Percentiles rank a stretch among this genome's conserved stretches.
Evolutionary conservation across 202 grass and related monocot species (phyloP).

Genomic region (Setaria viridis): DNA sequence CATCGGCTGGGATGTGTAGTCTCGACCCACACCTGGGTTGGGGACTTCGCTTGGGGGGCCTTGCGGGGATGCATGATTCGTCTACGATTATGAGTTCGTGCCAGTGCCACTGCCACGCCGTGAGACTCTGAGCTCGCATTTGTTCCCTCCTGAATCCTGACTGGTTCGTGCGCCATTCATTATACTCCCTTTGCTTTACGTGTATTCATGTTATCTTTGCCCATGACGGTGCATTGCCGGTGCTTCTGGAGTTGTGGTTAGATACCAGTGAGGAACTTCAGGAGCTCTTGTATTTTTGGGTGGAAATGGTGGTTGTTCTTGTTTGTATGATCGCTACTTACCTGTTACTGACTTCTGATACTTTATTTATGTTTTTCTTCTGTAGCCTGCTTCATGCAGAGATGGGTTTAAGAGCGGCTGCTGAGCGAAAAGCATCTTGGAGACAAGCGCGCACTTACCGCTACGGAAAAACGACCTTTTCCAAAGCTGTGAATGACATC

Average conservation of each 20-base stretch:
- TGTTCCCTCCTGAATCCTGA: background rate
- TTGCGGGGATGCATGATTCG: background rate
- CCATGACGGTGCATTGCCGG: background rate
- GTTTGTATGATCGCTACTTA: background rate
- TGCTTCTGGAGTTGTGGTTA: background rate
- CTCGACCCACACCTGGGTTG: background rate
- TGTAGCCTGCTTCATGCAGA: background rate
- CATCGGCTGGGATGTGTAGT: conserved; percentile 24
- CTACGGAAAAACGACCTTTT: background rate
- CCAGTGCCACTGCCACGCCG: background rate
- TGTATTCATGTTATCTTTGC: background rate
- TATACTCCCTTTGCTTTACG: background rate
- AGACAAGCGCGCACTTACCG: background rate
- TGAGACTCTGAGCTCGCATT: background rate
- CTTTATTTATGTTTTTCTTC: background rate
- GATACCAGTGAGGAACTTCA: background rate
- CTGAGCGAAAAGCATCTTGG: background rate
- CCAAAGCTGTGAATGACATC: conserved; percentile 2
- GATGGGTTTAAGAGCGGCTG: background rate
- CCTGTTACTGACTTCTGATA: background rate
- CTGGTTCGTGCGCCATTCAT: background rate
- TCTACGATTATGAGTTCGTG: background rate
- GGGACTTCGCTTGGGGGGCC: background rate
- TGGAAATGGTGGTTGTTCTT: background rate
- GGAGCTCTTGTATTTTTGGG: too few species aligned